phyloP scores from a whole-genome alignment of 1,284 basidiomycete genomes.

The Leccinum angustisporum region DNA sequence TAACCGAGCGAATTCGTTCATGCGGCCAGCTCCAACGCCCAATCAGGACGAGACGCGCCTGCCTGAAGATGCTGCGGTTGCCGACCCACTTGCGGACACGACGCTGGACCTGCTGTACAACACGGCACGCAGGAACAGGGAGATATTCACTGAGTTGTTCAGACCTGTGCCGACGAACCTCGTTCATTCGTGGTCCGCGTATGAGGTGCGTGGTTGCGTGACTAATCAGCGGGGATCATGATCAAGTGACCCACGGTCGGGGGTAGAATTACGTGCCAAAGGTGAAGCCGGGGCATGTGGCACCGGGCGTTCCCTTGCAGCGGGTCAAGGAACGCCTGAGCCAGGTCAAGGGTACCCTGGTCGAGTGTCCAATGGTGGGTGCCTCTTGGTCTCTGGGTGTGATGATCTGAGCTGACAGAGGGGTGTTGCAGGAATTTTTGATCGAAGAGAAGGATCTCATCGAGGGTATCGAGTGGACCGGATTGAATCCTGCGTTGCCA shows the following conservation, averaged over 20 bases:
- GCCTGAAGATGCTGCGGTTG: constrained; percentile 65
- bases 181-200: constrained; percentile 75
- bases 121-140: constrained; percentile 78
- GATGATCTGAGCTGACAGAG: constrained; percentile 14
- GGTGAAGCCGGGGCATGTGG: constrained; percentile 81
- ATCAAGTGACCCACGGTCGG: constrained; percentile 8
- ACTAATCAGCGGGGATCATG: neutral
- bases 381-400: constrained; percentile 2
- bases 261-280: constrained; percentile 68
- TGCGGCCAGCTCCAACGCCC: constrained; percentile 74
- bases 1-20: constrained; percentile 55
- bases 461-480: constrained; percentile 70
- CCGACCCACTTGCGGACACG: constrained; percentile 74
- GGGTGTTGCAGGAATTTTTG: constrained; percentile 64
- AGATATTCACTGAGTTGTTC: constrained; percentile 82
- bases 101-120: constrained; percentile 65
- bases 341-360: constrained; percentile 70
- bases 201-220: constrained; percentile 54
- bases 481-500: constrained; percentile 71
- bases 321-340: constrained; percentile 74
- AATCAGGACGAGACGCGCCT: constrained; percentile 65
- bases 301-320: constrained; percentile 58
- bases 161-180: constrained; percentile 79
- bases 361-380: constrained; percentile 71
- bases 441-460: constrained; percentile 75